Conservation (phyloP, 2,329 filamentous ascomycete species). For the Cylindrodendrum hubeiense region DNA sequence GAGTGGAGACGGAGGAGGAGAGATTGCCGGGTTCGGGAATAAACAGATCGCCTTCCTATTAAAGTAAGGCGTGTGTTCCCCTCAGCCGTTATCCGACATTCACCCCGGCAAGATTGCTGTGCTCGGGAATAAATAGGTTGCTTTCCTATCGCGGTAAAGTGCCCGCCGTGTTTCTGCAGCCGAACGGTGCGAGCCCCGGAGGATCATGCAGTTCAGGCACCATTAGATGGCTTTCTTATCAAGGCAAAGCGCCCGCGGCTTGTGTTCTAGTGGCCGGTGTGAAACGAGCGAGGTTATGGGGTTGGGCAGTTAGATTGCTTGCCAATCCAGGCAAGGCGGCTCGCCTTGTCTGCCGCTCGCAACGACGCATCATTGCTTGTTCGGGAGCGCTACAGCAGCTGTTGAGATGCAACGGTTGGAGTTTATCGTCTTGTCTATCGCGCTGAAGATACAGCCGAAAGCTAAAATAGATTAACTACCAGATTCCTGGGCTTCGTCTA, state of each 20-base stretch:
- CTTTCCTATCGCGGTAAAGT: constrained; percentile 40
- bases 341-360: neutral
- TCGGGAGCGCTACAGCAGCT: neutral
- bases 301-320: neutral
- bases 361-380: neutral
- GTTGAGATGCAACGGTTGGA: neutral
- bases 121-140: neutral
- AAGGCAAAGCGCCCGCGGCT: neutral
- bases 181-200: too few species aligned
- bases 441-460: neutral
- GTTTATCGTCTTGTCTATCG: neutral
- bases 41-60: constrained; percentile 30
- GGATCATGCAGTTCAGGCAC: neutral
- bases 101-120: too few species aligned
- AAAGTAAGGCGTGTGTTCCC: neutral
- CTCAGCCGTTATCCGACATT: neutral
- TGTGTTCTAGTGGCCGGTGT: neutral
- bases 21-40: neutral
- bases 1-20: neutral
- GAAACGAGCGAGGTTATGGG: neutral
- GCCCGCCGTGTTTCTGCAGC: neutral
- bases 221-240: neutral
- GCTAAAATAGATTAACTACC: too few species aligned
- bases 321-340: neutral
- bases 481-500: neutral